Conservation (phyloP, 306 rosid species). For the Parietaria judaica region DNA sequence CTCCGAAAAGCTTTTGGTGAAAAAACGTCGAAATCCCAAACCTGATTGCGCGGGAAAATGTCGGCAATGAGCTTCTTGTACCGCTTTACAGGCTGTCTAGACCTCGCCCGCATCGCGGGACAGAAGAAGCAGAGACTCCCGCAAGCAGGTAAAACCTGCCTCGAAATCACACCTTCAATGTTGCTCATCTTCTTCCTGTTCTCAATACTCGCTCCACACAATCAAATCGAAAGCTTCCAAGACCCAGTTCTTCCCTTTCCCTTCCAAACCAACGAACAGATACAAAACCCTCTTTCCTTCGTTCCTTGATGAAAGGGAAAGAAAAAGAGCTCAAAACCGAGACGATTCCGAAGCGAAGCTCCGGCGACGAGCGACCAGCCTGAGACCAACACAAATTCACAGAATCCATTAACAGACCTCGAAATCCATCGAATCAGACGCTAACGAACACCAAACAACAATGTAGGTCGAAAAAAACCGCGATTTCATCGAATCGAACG, state of each 20-base stretch:
- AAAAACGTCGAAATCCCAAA: slow-evolving; percentile 18
- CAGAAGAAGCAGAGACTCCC: slow-evolving; percentile 83
- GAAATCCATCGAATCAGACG: slow-evolving; percentile 13
- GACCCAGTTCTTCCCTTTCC: slow-evolving; percentile 45
- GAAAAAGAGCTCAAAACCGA: slow-evolving; percentile 27
- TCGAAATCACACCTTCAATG: slow-evolving; percentile 79
- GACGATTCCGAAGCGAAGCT: slow-evolving; percentile 23
- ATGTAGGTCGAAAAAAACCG: not conserved
- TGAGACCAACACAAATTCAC: slow-evolving; percentile 10
- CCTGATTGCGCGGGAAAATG: slow-evolving; percentile 86
- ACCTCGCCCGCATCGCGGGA: slow-evolving; percentile 83
- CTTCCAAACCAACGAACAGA: slow-evolving; percentile 30
- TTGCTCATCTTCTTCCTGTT: slow-evolving; percentile 32
- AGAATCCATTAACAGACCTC: not conserved
- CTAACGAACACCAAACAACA: slow-evolving; percentile 9
- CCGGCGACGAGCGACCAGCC: slow-evolving; percentile 38
- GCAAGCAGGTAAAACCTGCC: slow-evolving; percentile 88
- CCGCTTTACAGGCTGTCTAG: slow-evolving; percentile 97
- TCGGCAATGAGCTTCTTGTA: slow-evolving; percentile 97
- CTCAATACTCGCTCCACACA: not conserved
- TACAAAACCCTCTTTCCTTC: slow-evolving; percentile 16
- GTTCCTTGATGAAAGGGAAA: slow-evolving; percentile 52
- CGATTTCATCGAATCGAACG: not conserved
- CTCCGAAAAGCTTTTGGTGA: no score
- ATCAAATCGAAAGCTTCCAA: slow-evolving; percentile 13